phyloP scores from a whole-genome alignment of 2,329 filamentous ascomycete genomes.

The Exserohilum rostratum region DNA sequence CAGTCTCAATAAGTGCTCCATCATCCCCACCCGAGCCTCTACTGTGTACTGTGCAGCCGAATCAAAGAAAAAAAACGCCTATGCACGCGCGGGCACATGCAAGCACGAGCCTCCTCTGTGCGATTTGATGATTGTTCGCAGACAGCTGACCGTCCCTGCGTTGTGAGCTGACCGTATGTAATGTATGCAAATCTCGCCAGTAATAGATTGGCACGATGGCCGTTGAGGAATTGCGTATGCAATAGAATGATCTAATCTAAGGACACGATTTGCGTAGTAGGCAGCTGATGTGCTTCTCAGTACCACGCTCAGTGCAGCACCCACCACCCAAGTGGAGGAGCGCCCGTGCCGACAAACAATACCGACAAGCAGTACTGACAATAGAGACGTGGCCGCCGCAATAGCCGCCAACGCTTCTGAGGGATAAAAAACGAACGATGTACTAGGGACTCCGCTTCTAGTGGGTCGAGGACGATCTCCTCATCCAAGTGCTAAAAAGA shows the following conservation, averaged over 20 bases:
- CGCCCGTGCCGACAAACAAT: not conserved
- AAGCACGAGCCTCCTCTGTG: conserved; percentile 1
- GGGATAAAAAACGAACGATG: not conserved
- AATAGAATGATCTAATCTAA: not conserved
- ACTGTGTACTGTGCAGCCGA: conserved; percentile 2
- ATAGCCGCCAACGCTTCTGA: not conserved
- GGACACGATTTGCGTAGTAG: not conserved
- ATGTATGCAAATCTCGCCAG: not conserved
- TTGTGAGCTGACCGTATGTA: conserved; percentile 12
- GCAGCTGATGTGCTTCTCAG: not conserved
- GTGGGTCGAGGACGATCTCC: not conserved
- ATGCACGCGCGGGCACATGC: conserved; percentile 5
- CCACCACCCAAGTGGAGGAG: not conserved
- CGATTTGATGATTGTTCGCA: conserved; percentile 19
- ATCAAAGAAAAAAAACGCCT: conserved; percentile 9
- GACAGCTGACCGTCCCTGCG: conserved; percentile 7
- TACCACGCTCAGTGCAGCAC: not conserved
- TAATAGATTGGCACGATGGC: not conserved
- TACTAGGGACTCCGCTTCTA: not conserved
- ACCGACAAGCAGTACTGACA: not conserved
- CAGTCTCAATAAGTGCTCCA: not conserved
- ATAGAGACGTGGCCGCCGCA: not conserved
- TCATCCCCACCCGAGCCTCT: conserved; percentile 1
- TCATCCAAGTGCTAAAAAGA: not conserved
- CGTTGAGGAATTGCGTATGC: not conserved